Percentiles rank a stretch among this genome's conserved stretches.
Evolutionary conservation across 805 yeast species (phyloP).

Genomic region (Wickerhamomyces subpelliculosus): DNA sequence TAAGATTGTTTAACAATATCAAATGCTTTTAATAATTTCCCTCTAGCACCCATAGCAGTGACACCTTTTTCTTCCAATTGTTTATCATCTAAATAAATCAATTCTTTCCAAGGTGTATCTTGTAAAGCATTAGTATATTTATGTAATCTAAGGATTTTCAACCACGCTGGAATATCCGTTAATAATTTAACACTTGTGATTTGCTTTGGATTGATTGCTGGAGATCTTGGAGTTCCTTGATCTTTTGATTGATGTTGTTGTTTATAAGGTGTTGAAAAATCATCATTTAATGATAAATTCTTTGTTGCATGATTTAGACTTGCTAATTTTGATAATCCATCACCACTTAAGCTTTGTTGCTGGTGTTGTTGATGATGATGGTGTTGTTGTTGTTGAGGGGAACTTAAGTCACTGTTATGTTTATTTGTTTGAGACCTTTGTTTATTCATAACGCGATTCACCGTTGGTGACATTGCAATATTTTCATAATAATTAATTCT

Average conservation of each 20-base stretch:
- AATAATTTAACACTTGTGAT: conserved; percentile 49
- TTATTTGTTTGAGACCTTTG: not conserved
- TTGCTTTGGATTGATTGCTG: conserved; percentile 42
- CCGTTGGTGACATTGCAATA: conserved; percentile 3
- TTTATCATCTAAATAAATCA: conserved; percentile 64
- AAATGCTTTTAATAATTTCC: conserved; percentile 89
- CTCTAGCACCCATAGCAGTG: conserved; percentile 90
- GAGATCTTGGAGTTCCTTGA: conserved; percentile 27
- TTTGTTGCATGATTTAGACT: conserved; percentile 16
- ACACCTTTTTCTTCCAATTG: conserved; percentile 77
- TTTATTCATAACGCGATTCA: conserved; percentile 2
- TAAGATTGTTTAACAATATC: conserved; percentile 63
- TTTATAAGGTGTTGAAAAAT: conserved; percentile 7
- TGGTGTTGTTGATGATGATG: conserved; percentile 2
- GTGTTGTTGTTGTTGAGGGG: conserved; percentile 1
- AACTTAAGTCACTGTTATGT: too few relatives aligned
- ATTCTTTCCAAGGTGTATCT: conserved; percentile 69
- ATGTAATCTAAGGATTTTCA: conserved; percentile 82
- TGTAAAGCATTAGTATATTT: conserved; percentile 85
- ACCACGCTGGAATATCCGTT: conserved; percentile 85
- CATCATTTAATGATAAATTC: conserved; percentile 7
- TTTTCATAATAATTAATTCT: conserved; percentile 18
- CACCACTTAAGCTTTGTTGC: too few relatives aligned
- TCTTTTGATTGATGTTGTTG: not conserved
- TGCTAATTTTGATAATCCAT: conserved; percentile 14